Conservation (phyloP, 2,329 filamentous ascomycete genomes). For the Calonectria crousiana region DNA sequence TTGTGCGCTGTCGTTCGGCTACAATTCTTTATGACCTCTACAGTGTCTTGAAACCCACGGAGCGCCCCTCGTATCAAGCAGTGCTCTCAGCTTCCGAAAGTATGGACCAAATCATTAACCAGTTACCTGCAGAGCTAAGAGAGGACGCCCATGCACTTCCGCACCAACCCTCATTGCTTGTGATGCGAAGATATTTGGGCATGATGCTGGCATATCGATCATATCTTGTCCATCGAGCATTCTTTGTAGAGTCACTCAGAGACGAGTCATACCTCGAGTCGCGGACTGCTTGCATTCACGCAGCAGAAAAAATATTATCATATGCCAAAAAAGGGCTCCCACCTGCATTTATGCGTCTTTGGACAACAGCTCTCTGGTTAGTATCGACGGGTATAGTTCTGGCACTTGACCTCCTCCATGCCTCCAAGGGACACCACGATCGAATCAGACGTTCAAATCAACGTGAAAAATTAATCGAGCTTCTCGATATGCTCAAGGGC, state of each 20-base stretch:
- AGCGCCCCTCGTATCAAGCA: neutral
- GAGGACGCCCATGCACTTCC: neutral
- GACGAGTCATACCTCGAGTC: neutral
- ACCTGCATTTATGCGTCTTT: neutral
- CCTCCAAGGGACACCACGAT: neutral
- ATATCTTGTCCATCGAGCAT: neutral
- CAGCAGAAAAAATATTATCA: neutral
- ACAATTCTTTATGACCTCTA: neutral
- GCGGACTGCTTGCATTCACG: neutral
- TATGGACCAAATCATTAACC: neutral
- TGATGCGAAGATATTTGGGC: neutral
- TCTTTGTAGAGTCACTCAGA: neutral
- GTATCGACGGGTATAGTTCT: neutral
- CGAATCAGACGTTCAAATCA: neutral
- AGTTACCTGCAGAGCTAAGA: neutral
- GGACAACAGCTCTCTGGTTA: neutral
- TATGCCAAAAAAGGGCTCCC: neutral
- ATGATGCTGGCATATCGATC: constrained; percentile 7
- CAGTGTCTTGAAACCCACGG: neutral
- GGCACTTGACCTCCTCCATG: neutral
- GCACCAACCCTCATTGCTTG: neutral
- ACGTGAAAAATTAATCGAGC: neutral
- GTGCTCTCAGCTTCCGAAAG: neutral
- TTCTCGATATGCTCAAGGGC: neutral
- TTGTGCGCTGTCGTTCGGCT: neutral